Conservation (phyloP, 1,284 basidiomycete genomes). For the Fomitopsis schrenkii region DNA sequence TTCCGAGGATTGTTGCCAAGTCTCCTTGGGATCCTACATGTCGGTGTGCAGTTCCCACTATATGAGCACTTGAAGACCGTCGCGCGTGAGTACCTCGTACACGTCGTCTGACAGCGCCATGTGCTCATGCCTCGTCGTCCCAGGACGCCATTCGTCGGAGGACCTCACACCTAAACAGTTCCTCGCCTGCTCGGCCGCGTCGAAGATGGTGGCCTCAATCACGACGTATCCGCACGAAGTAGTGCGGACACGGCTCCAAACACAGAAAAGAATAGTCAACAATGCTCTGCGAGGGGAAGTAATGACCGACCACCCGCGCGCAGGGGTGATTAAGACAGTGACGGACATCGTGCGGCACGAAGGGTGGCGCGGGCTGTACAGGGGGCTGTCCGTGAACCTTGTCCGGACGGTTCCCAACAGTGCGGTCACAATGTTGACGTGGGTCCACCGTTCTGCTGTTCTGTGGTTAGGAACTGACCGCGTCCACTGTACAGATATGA, state of each 20-base stretch:
- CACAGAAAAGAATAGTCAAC: conserved; percentile 59
- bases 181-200: conserved; percentile 80
- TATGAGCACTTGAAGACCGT: conserved; percentile 87
- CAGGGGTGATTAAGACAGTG: conserved; percentile 71
- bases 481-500: conserved; percentile 46
- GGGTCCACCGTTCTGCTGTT: conserved; percentile 34
- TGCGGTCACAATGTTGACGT: conserved; percentile 93
- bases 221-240: conserved; percentile 97
- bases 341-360: conserved; percentile 73
- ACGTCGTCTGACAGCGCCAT: neutral
- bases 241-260: conserved; percentile 87
- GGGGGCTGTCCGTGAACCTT: conserved; percentile 87
- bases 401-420: conserved; percentile 91
- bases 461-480: neutral
- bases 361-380: conserved; percentile 85
- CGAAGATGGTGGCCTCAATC: conserved; percentile 93
- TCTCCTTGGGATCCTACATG: conserved; percentile 86
- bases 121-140: neutral
- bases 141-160: conserved; percentile 51
- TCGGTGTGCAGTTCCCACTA: conserved; percentile 94
- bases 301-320: conserved; percentile 34
- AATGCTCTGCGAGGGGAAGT: conserved; percentile 38
- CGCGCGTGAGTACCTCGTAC: conserved; percentile 58
- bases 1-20: conserved; percentile 90
- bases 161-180: conserved; percentile 70